phyloP scores from a whole-genome alignment of 2,329 filamentous ascomycete species.

The Alternaria ethzedia region DNA sequence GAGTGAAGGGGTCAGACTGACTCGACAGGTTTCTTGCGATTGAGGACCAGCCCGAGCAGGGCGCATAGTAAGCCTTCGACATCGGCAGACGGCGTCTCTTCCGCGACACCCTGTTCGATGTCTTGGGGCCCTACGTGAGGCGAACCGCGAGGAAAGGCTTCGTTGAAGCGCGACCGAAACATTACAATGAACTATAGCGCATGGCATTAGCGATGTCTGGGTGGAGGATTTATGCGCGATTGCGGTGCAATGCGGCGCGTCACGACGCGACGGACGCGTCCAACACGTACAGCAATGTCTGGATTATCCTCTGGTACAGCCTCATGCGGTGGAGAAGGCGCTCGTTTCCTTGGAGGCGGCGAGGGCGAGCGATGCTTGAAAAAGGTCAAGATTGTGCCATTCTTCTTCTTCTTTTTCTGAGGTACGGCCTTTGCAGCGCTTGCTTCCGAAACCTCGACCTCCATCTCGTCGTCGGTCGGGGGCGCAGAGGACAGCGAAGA shows the following conservation, averaged over 20 bases:
- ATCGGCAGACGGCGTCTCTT: conserved; percentile 79
- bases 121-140: conserved; percentile 94
- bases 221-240: conserved; percentile 31
- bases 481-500: conserved; percentile 64
- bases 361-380: conserved; percentile 51
- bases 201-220: conserved; percentile 40
- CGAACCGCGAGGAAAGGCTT: conserved; percentile 85
- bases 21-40: conserved; percentile 99
- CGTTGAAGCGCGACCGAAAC: conserved; percentile 92
- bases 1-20: conserved; percentile 60
- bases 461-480: conserved; percentile 64
- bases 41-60: conserved; percentile 83
- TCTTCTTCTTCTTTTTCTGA: conserved; percentile 42
- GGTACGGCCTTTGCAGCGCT: conserved; percentile 33
- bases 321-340: conserved; percentile 88
- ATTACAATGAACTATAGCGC: conserved; percentile 86
- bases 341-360: conserved; percentile 72
- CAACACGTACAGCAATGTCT: conserved; percentile 82
- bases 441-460: conserved; percentile 30
- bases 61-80: conserved; percentile 90
- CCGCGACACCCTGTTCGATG: conserved; percentile 83
- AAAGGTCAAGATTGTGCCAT: conserved; percentile 45
- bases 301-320: conserved; percentile 88
- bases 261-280: conserved; percentile 48
- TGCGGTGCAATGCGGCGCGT: conserved; percentile 30